phyloP scores from a whole-genome alignment of 768 basidiomycete species.

The Hericium alpestre region DNA sequence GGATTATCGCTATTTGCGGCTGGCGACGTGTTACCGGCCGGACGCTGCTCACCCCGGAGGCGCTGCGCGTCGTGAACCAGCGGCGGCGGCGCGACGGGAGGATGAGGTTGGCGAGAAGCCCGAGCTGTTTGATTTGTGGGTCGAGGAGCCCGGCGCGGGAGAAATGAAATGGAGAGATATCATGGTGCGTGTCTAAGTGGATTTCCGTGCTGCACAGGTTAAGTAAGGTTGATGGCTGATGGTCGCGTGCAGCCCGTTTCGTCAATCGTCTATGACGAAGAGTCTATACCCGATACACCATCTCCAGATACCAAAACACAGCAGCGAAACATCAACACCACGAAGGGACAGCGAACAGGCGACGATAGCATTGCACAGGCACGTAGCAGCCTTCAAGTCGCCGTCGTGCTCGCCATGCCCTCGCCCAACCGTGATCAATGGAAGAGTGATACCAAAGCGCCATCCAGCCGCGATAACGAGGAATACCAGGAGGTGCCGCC shows the following conservation, averaged over 20 bases:
- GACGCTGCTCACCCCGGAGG: neutral
- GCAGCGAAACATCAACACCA: neutral
- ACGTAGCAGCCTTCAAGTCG: conserved; percentile 1
- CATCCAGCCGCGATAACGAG: neutral
- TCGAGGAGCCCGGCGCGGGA: neutral
- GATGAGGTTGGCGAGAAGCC: conserved; percentile 1
- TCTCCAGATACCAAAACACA: neutral
- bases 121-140: conserved; percentile 9
- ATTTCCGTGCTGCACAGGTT: too few species aligned
- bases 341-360: neutral
- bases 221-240: too few species aligned
- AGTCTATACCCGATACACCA: neutral
- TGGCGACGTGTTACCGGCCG: conserved; percentile 3
- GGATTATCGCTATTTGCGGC: neutral
- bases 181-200: neutral
- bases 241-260: neutral
- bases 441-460: neutral
- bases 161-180: conserved; percentile 2
- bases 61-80: neutral
- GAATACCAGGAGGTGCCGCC: neutral
- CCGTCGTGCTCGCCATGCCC: conserved; percentile 13
- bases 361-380: neutral
- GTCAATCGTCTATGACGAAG: neutral
- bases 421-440: neutral
- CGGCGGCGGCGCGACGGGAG: neutral